Conservation (phyloP, 495 filamentous ascomycete genomes). For the Neurospora sp. region DNA sequence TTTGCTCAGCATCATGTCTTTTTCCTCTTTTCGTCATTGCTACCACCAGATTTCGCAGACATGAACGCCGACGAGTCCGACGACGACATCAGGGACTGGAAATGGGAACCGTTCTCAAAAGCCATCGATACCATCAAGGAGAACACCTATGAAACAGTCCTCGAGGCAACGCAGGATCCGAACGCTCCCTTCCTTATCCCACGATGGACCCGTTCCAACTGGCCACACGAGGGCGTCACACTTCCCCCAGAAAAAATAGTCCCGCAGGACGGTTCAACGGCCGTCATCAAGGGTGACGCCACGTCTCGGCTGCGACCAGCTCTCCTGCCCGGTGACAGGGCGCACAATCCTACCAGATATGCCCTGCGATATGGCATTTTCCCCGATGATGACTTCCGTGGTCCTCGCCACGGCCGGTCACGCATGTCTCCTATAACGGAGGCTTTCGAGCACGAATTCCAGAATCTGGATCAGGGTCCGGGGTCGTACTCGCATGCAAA, state of each 20-base stretch:
- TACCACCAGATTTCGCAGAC: not conserved
- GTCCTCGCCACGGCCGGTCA: constrained; percentile 18
- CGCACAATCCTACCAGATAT: constrained; percentile 20
- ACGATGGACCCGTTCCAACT: not conserved
- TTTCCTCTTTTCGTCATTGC: not conserved
- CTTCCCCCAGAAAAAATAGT: not conserved
- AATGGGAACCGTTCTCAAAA: not conserved
- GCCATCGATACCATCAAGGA: not conserved
- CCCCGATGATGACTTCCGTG: constrained; percentile 6
- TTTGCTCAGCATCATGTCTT: not conserved
- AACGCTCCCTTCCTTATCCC: not conserved
- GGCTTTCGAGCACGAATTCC: not conserved
- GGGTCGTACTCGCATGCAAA: not conserved
- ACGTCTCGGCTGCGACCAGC: constrained; percentile 18
- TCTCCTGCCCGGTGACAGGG: constrained; percentile 11
- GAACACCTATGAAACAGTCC: not conserved
- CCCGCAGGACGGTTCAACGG: not conserved
- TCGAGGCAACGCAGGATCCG: not conserved
- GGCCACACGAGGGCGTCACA: not conserved
- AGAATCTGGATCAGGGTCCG: not conserved
- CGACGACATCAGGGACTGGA: not conserved
- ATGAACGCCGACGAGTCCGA: not conserved
- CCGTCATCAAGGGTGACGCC: constrained; percentile 8
- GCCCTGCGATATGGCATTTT: constrained; percentile 26
- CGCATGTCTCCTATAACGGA: constrained; percentile 20